Conservation (phyloP, 768 basidiomycete species). For the Polyporus arcularius region DNA sequence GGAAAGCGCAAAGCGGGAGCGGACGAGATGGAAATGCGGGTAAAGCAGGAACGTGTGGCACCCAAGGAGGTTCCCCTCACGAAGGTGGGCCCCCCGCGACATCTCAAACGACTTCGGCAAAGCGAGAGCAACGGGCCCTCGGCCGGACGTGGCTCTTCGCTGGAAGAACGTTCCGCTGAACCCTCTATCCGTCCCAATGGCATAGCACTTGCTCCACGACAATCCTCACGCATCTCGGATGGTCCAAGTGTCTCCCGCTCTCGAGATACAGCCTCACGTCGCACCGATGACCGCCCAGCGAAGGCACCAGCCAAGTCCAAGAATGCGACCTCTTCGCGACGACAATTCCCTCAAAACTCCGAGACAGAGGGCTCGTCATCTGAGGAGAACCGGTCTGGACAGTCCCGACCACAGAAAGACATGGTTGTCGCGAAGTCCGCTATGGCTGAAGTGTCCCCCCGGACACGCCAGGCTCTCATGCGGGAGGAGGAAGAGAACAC, state of each 20-base stretch:
- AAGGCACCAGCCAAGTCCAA: no score
- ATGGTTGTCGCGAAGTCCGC: not conserved
- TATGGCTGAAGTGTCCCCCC: not conserved
- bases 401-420: not conserved
- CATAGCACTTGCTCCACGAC: no score
- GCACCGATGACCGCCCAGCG: no score
- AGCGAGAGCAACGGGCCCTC: not conserved
- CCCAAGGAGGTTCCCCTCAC: not conserved
- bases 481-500: conserved; percentile 23
- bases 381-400: not conserved
- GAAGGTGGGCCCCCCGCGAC: conserved; percentile 21
- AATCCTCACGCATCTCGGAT: not conserved
- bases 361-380: not conserved
- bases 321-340: no score
- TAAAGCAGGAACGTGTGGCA: not conserved
- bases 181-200: not conserved
- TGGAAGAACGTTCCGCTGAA: not conserved
- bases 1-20: conserved; percentile 2
- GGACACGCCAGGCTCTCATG: conserved; percentile 4
- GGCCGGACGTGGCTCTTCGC: not conserved
- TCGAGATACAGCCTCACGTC: not conserved
- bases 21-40: not conserved
- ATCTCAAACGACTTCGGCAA: conserved; percentile 3
- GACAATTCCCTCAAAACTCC: not conserved
- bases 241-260: not conserved